Evolutionary conservation across 129 eudicot species (phyloP), one percentile per base, ranked within the genome.

Genomic region (Oenanthe sinensis): DNA sequence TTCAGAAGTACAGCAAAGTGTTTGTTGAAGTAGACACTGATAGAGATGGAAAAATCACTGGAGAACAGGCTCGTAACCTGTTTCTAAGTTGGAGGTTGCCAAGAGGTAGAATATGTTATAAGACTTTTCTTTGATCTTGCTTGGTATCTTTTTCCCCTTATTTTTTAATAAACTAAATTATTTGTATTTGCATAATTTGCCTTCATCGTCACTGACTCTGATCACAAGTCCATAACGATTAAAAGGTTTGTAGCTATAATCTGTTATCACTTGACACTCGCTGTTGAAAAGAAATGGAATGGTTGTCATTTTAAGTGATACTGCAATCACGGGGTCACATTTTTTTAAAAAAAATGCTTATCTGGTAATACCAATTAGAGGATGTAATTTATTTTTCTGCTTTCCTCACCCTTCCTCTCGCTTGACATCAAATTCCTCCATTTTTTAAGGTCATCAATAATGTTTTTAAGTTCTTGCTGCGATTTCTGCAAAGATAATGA

Each of bases 11-110:
- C 84, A 85, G 90, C 70, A 93, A 91, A 87, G 91, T 93, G 19
- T 93, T 93, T 85, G 80, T 85, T 82, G 91, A 89, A 84, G 98
- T 91, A n/a, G 96, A 91, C 71, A 88, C 87, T 13, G 96, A 93
- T 83, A 87, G 87, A 75, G 97, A 93, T 85, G 98, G 98, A 78
- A 93, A 91, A 84, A 86, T 93, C 43, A 85, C 90, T 0, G 93
- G 96, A 78, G 91, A 87, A 67, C 91, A 93, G 89, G 97, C 98
- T 52, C 86, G 89, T 79, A 88, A 86, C 85, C 88, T 93, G 78
- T 93, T 93, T 82, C 80, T 93, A 79, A 89, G 98, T 83, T 93
- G 98, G 98, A 85, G 75, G 85, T 76, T 91, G 76, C 98, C 97
- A 73, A 83, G 90, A 84, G 98, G 98, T 93, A 80, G 52, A 81